Conservation (phyloP, 768 basidiomycete genomes). For the Tulasnella sp. region DNA sequence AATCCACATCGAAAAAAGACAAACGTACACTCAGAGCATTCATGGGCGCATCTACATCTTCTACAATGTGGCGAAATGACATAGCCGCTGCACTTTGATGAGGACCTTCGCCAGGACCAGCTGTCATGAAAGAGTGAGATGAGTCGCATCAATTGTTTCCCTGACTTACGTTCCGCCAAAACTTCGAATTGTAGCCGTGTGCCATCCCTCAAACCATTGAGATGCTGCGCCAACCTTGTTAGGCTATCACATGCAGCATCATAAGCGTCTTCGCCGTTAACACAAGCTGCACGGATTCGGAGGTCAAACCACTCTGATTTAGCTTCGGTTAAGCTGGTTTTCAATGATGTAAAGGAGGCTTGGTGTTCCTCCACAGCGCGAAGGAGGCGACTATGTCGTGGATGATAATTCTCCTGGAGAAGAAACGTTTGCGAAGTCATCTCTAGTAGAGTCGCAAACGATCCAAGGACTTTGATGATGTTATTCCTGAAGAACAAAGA, state of each 20-base stretch:
- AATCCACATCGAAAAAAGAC: neutral
- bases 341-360: slow-evolving; percentile 76
- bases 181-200: slow-evolving; percentile 75
- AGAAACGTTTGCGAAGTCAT: slow-evolving; percentile 79
- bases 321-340: slow-evolving; percentile 75
- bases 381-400: slow-evolving; percentile 51
- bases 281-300: slow-evolving; percentile 23
- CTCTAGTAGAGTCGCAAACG: slow-evolving; percentile 73
- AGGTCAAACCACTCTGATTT: slow-evolving; percentile 61
- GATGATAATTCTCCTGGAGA: slow-evolving; percentile 46
- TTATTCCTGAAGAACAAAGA: slow-evolving; percentile 29
- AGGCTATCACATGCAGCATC: slow-evolving; percentile 78
- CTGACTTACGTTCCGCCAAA: slow-evolving; percentile 43
- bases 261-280: slow-evolving; percentile 40
- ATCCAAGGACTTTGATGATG: slow-evolving; percentile 75
- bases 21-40: slow-evolving; percentile 53
- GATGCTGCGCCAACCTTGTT: slow-evolving; percentile 83
- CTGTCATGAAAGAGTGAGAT: no score
- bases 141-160: slow-evolving; percentile 26
- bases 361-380: slow-evolving; percentile 77
- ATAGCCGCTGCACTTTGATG: slow-evolving; percentile 42
- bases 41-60: slow-evolving; percentile 66
- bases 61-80: slow-evolving; percentile 66
- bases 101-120: neutral
- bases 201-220: slow-evolving; percentile 78